Evolutionary conservation across 2,329 filamentous ascomycete genomes (phyloP).

Genomic region (Ceratocystis albifundus): DNA sequence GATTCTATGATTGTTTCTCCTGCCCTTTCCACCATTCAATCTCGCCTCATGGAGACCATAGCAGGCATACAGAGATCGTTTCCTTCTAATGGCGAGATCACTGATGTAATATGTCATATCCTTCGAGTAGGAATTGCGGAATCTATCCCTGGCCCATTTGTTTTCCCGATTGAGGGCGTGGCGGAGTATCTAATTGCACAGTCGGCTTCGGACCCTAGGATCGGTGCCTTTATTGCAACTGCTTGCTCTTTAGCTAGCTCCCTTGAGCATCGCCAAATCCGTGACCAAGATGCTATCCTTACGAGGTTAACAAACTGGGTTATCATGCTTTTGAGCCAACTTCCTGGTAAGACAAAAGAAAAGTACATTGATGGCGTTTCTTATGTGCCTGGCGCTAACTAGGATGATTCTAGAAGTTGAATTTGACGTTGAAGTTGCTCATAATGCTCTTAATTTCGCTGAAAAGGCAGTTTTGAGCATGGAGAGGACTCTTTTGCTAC

Average conservation of each 20-base stretch:
- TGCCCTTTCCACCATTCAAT: constrained; percentile 32
- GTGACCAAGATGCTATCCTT: constrained; percentile 39
- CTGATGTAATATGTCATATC: constrained; percentile 60
- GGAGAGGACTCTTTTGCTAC: constrained; percentile 47
- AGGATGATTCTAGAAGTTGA: constrained; percentile 43
- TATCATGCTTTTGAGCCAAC: constrained; percentile 47
- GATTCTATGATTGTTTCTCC: constrained; percentile 21
- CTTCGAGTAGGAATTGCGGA: constrained; percentile 67
- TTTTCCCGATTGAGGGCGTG: constrained; percentile 56
- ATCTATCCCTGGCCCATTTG: constrained; percentile 61
- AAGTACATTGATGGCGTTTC: not conserved
- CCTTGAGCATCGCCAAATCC: constrained; percentile 36
- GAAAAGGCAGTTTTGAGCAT: constrained; percentile 46
- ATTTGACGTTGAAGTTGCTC: constrained; percentile 59
- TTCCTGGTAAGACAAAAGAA: constrained; percentile 40
- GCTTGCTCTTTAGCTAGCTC: constrained; percentile 59
- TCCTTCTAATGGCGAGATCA: constrained; percentile 50
- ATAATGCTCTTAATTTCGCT: constrained; percentile 62
- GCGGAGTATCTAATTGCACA: constrained; percentile 54
- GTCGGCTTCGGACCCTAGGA: constrained; percentile 48
- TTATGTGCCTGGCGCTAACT: constrained; percentile 6
- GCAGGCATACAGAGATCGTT: constrained; percentile 42
- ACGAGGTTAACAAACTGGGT: constrained; percentile 49
- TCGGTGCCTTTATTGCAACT: constrained; percentile 59
- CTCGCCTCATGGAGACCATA: constrained; percentile 38